phyloP scores from a whole-genome alignment of 768 basidiomycete genomes.

The Cyclocybe aegerita region DNA sequence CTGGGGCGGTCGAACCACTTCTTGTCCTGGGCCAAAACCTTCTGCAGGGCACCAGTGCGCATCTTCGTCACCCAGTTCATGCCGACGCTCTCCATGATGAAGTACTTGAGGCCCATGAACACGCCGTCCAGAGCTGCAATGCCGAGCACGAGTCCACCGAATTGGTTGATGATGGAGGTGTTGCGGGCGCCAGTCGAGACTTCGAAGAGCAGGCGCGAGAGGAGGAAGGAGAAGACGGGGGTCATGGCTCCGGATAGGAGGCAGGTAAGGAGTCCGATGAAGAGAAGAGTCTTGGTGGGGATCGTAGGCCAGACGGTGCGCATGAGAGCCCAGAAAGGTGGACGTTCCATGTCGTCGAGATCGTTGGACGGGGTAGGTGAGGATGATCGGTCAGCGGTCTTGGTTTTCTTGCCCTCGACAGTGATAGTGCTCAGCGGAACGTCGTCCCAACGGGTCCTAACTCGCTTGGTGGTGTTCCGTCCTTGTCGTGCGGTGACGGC shows the following conservation, averaged over 20 bases:
- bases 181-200: slow-evolving; percentile 73
- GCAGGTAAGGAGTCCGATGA: slow-evolving; percentile 69
- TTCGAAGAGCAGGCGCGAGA: slow-evolving; percentile 77
- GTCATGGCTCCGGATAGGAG: slow-evolving; percentile 81
- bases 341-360: slow-evolving; percentile 18
- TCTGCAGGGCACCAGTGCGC: slow-evolving; percentile 53
- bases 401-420: slow-evolving; percentile 17
- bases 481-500: slow-evolving; percentile 36
- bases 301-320: slow-evolving; percentile 65
- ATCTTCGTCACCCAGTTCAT: slow-evolving; percentile 74
- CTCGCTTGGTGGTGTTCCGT: slow-evolving; percentile 11
- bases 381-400: not conserved
- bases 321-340: slow-evolving; percentile 47
- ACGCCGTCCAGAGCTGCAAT: slow-evolving; percentile 77
- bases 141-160: slow-evolving; percentile 70
- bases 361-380: not conserved
- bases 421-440: slow-evolving; percentile 21
- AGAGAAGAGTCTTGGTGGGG: slow-evolving; percentile 69
- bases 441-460: slow-evolving; percentile 20
- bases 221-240: slow-evolving; percentile 88
- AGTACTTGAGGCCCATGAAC: slow-evolving; percentile 73
- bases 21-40: slow-evolving; percentile 79
- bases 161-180: slow-evolving; percentile 58
- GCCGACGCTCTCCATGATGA: slow-evolving; percentile 73
- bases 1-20: slow-evolving; percentile 77